Percentiles rank a stretch among this genome's conserved stretches.
phyloP scores from a whole-genome alignment of 73 alveolate species.

The Urostyla sp. region DNA sequence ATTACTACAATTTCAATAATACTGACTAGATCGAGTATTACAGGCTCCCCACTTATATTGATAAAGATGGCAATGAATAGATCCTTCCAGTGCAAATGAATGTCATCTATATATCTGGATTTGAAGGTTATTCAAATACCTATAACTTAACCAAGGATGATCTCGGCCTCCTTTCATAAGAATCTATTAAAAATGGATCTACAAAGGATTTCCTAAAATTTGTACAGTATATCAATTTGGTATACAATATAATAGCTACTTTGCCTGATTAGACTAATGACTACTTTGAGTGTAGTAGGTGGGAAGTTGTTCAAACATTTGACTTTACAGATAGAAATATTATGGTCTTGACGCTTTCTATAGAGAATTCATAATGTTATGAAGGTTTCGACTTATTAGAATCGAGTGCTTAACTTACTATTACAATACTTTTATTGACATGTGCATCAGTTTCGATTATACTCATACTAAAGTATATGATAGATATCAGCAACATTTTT shows the following conservation, averaged over 20 bases:
- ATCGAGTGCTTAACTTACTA: too few species aligned
- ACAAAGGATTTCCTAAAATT: constrained; percentile 29
- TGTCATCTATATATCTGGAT: constrained; percentile 4
- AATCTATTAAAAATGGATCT: not conserved
- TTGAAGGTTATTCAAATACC: constrained; percentile 6
- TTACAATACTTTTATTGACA: too few species aligned
- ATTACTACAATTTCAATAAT: constrained; percentile 22
- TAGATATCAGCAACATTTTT: too few species aligned
- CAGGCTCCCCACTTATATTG: not conserved
- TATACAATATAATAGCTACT: constrained; percentile 35
- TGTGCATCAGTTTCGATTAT: too few species aligned
- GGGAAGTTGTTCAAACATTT: constrained; percentile 43
- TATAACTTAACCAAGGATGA: constrained; percentile 6
- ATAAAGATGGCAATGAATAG: not conserved
- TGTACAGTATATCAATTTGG: constrained; percentile 1
- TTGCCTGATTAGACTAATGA: constrained; percentile 9
- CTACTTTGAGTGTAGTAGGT: constrained; percentile 18
- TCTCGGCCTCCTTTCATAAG: constrained; percentile 15
- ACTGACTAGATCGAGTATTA: constrained; percentile 37
- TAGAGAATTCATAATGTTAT: too few species aligned
- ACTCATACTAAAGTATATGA: too few species aligned
- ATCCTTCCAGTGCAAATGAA: constrained; percentile 26
- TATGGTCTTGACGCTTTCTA: too few species aligned
- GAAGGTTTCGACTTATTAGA: too few species aligned
- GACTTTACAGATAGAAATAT: constrained; percentile 44